phyloP scores from a whole-genome alignment of 768 basidiomycete genomes.

The Pleurotus giganteus region DNA sequence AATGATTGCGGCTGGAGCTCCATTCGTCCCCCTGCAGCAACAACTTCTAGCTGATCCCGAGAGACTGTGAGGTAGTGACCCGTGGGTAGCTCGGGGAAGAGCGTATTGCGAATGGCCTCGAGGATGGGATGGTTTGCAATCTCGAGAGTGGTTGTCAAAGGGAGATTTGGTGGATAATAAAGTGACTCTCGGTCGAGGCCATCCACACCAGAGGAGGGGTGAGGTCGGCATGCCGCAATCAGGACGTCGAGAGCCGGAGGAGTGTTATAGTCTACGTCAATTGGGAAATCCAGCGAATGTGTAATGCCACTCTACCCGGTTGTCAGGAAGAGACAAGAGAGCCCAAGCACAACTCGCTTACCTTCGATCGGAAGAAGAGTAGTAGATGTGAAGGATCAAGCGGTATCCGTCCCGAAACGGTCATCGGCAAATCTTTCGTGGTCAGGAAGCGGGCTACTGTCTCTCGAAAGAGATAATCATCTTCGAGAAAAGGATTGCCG shows the following conservation, averaged over 20 bases:
- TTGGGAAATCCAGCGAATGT: constrained; percentile 79
- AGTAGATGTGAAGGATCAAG: constrained; percentile 65
- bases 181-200: constrained; percentile 64
- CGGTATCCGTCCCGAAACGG: constrained; percentile 66
- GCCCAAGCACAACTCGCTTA: constrained; percentile 24
- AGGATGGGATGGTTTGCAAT: constrained; percentile 81
- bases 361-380: constrained; percentile 81
- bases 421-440: constrained; percentile 61
- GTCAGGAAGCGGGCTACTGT: constrained; percentile 54
- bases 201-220: constrained; percentile 52
- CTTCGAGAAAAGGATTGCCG: constrained; percentile 36
- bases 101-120: constrained; percentile 64
- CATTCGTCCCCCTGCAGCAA: constrained; percentile 59
- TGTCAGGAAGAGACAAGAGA: background rate
- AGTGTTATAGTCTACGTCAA: constrained; percentile 70
- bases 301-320: constrained; percentile 68
- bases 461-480: constrained; percentile 52
- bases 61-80: constrained; percentile 70
- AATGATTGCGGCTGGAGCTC: constrained; percentile 50
- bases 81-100: constrained; percentile 69
- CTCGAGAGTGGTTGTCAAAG: constrained; percentile 74
- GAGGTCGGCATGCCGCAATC: constrained; percentile 69
- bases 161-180: constrained; percentile 70
- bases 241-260: constrained; percentile 80
- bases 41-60: constrained; percentile 69